Evolutionary conservation across 768 basidiomycete species (phyloP), one percentile per base, ranked within the genome.

Genomic region (Suillus alpinus): DNA sequence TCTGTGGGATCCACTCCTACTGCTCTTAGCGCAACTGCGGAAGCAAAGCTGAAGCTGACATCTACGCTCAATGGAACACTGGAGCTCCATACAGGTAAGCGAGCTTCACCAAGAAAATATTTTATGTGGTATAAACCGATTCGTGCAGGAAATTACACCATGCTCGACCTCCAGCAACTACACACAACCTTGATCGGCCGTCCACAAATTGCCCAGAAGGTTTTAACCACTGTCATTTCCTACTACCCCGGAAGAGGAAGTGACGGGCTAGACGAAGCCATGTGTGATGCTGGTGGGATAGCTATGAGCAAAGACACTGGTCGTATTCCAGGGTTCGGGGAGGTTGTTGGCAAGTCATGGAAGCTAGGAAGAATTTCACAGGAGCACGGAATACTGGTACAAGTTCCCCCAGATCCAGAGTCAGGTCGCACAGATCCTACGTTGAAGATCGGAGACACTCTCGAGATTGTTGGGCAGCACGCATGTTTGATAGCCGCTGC

Each of bases 271-370:
- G 89, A 91, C 67, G 90, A 93, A 70, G 90, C 89, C 4, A 75
- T 94, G 77, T 86, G 86, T 81, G 92, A 96, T 73, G 89, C 88
- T 8, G 94, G 92, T 6, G 91, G 84, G 2, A 85, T 94, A 62
- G 92, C 91, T 3, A 89, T 95, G 77, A 92, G 90, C 71, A 94
- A 93, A 73, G 94, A 94, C 71, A 87, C 80, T 0, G 94, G 93
- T 0, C 88, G 85, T 3, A 85, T 81, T 31, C 83, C 83, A 9
- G 86, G 84, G 4, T 92, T 81, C 68, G 92, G 94, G 4, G 84
- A 89, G 37, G 83, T 93, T 3, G 71, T 91, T 41, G 86, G 86
- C 10, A 82, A 79, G 68, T 73, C 80, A 7, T 91, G 89, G 89
- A 73, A 74, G 59, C 74, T 92, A 40, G 81, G 81, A n/a, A 78